Conservation (phyloP, 2,329 filamentous ascomycete genomes). For the Diaporthe aspalathi region DNA sequence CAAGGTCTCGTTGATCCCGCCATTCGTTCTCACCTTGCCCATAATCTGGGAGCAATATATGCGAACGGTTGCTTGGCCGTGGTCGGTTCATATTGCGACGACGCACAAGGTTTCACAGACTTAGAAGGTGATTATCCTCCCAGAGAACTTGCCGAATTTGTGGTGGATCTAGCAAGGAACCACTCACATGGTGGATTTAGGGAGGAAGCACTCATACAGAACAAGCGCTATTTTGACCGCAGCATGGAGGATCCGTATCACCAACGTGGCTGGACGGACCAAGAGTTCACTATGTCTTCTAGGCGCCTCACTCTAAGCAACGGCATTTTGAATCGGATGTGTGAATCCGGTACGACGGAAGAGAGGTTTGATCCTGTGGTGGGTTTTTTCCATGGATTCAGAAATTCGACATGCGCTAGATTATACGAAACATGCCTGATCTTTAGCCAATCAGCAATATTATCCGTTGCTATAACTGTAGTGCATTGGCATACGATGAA, state of each 20-base stretch:
- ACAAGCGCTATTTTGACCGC: background rate
- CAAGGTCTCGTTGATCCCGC: background rate
- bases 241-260: background rate
- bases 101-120: background rate
- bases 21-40: background rate
- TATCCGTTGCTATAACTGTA: background rate
- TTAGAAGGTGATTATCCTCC: background rate
- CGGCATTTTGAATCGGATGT: background rate
- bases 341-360: background rate
- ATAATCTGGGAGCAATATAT: background rate
- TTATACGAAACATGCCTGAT: background rate
- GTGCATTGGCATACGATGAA: background rate
- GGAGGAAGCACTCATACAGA: background rate
- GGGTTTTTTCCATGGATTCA: too few relatives aligned
- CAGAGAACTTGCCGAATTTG: background rate
- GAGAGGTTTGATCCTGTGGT: background rate
- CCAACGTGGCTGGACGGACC: background rate
- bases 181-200: too few relatives aligned
- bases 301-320: background rate
- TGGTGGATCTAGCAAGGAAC: too few relatives aligned
- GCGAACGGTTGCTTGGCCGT: constrained; percentile 3
- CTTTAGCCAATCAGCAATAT: background rate
- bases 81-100: background rate
- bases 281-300: constrained; percentile 7
- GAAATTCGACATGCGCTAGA: background rate